These are phyloP conservation scores for Pseudocercospora pini-densiflorae DNA, from an alignment of 2,329 filamentous ascomycete genomes.

Conservation along the genomic window DNA sequence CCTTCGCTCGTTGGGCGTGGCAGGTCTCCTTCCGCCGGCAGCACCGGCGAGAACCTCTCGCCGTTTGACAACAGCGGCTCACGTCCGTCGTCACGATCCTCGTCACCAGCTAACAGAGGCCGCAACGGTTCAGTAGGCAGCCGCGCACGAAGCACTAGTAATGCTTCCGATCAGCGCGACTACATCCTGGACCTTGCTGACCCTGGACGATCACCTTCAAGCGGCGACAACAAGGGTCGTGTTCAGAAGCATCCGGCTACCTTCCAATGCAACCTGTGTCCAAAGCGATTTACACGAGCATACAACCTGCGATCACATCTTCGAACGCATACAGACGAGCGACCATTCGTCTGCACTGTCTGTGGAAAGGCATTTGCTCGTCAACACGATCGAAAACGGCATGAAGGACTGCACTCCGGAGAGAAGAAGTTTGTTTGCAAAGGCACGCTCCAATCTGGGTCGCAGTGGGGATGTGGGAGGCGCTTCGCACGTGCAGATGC, in stretches of 20 bases:
- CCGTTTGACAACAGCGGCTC: constrained; percentile 43
- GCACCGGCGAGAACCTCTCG: constrained; percentile 45
- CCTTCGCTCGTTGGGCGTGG: constrained; percentile 43
- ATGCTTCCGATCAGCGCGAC: constrained; percentile 63
- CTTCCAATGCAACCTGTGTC: constrained; percentile 91
- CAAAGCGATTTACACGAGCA: constrained; percentile 93
- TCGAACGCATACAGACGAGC: constrained; percentile 94
- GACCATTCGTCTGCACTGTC: constrained; percentile 95
- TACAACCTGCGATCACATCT: constrained; percentile 96
- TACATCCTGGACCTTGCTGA: constrained; percentile 92
- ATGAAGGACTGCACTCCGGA: constrained; percentile 93
- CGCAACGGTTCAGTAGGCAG: constrained; percentile 36
- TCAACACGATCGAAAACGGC: constrained; percentile 95
- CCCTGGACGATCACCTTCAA: constrained; percentile 75
- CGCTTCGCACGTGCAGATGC: constrained; percentile 95
- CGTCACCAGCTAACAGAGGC: constrained; percentile 41
- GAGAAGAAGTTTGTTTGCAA: constrained; percentile 99
- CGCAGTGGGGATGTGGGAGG: constrained; percentile 90
- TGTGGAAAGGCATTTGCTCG: constrained; percentile 97
- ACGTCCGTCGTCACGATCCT: constrained; percentile 47
- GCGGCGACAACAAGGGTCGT: constrained; percentile 69
- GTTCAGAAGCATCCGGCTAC: constrained; percentile 97
- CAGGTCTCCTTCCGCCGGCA: constrained; percentile 40
- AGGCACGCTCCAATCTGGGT: constrained; percentile 80
- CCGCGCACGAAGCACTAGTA: constrained; percentile 56